These are phyloP conservation scores for Paecilomyces niveus DNA, from an alignment of 2,329 filamentous ascomycete genomes.

Conservation along the genomic window DNA sequence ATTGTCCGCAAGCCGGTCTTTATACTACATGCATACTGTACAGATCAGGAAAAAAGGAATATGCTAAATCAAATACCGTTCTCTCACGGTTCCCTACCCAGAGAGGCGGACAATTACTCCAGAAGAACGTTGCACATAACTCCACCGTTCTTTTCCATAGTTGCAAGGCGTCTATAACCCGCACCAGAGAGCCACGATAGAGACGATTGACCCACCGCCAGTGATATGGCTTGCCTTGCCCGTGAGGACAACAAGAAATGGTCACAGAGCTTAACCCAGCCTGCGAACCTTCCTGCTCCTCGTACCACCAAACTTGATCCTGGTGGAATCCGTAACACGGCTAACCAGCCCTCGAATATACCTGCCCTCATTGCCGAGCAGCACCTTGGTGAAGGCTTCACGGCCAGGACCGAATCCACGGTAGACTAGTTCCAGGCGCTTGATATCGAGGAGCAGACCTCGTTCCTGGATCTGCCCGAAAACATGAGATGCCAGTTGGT, in stretches of 20 bases:
- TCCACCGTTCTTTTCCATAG: background rate
- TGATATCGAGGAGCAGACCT: constrained; percentile 68
- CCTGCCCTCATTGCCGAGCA: constrained; percentile 79
- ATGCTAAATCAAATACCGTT: background rate
- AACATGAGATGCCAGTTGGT: constrained; percentile 78
- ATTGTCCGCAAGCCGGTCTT: background rate
- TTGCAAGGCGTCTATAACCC: background rate
- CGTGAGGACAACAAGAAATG: constrained; percentile 2
- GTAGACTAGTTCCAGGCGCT: constrained; percentile 69
- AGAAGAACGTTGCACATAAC: background rate
- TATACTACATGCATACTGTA: constrained; percentile 13
- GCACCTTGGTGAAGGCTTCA: constrained; percentile 81
- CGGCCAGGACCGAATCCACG: constrained; percentile 81
- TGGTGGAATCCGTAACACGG: constrained; percentile 76
- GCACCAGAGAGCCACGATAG: background rate
- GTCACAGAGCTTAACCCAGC: constrained; percentile 48
- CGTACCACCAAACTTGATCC: constrained; percentile 91
- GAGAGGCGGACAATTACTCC: background rate
- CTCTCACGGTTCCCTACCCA: background rate
- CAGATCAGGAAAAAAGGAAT: constrained; percentile 9
- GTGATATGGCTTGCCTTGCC: background rate
- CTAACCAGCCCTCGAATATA: constrained; percentile 66
- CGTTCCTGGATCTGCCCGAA: constrained; percentile 78
- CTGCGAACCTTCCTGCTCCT: constrained; percentile 79
- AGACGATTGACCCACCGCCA: background rate